Conservation (phyloP, 148 eudicot species). For the Pharnaceum exiguum region DNA sequence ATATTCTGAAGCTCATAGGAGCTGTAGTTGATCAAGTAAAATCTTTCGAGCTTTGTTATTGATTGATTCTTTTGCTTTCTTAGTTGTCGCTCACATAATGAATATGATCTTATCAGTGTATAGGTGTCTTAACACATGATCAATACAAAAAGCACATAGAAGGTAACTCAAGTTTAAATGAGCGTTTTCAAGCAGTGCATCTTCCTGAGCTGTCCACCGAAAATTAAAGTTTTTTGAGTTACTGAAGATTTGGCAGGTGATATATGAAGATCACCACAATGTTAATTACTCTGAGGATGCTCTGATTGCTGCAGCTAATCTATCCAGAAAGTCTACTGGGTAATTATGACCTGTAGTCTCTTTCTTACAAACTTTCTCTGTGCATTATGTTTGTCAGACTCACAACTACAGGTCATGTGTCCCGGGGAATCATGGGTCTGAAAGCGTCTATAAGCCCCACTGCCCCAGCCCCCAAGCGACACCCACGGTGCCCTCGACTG, state of each 20-base stretch:
- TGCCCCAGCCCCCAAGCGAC: no score
- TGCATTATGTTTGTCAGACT: neutral
- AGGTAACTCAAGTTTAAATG: conserved; percentile 37
- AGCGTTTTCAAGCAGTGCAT: conserved; percentile 36
- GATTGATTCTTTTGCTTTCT: no score
- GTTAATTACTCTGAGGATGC: conserved; percentile 37
- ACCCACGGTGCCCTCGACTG: no score
- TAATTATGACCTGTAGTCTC: neutral
- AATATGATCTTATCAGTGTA: conserved; percentile 30
- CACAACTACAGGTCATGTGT: no score
- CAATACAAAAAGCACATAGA: conserved; percentile 41
- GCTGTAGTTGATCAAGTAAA: conserved; percentile 1
- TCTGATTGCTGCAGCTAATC: conserved; percentile 30
- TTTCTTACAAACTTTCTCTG: neutral
- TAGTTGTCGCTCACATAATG: neutral
- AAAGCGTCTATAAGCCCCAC: no score
- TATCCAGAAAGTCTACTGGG: conserved; percentile 36
- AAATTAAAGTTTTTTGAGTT: conserved; percentile 35
- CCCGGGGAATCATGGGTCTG: no score
- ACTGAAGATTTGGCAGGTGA: conserved; percentile 29
- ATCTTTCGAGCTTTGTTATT: neutral
- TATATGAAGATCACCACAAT: conserved; percentile 47
- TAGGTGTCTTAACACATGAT: conserved; percentile 43
- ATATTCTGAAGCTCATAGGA: conserved; percentile 35
- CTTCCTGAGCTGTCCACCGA: conserved; percentile 41